Percentiles rank a stretch among this genome's conserved stretches.
Conservation (phyloP, 2,329 filamentous ascomycete genomes). For the Achaetomium macrosporum region DNA sequence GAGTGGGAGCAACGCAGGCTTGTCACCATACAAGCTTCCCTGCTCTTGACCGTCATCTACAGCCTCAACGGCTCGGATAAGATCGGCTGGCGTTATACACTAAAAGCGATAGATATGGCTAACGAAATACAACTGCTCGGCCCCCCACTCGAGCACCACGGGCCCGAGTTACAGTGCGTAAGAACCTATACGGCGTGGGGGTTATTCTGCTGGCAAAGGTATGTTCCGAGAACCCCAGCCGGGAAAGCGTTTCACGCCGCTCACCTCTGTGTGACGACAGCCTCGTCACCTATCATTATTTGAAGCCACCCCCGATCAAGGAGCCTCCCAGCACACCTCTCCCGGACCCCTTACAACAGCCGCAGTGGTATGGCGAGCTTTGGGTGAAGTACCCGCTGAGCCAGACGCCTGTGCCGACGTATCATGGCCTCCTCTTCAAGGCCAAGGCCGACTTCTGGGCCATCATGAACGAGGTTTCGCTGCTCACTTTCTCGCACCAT, state of each 20-base stretch:
- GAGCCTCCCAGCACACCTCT: slow-evolving; percentile 23
- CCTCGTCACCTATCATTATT: slow-evolving; percentile 24
- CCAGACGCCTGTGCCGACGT: slow-evolving; percentile 20
- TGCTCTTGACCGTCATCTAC: slow-evolving; percentile 28
- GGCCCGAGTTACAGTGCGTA: slow-evolving; percentile 21
- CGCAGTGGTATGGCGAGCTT: slow-evolving; percentile 29
- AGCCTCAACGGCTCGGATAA: slow-evolving; percentile 33
- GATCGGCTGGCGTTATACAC: slow-evolving; percentile 32
- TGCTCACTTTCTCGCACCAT: slow-evolving; percentile 19
- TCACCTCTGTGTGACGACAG: slow-evolving; percentile 12
- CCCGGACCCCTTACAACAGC: slow-evolving; percentile 26
- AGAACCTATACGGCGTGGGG: slow-evolving; percentile 32
- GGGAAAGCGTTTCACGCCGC: neutral
- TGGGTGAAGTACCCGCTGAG: slow-evolving; percentile 28
- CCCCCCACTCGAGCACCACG: slow-evolving; percentile 11
- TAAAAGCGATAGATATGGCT: slow-evolving; percentile 31
- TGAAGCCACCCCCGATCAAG: slow-evolving; percentile 23
- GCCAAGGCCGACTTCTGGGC: slow-evolving; percentile 27
- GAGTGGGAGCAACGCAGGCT: slow-evolving; percentile 26
- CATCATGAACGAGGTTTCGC: slow-evolving; percentile 26
- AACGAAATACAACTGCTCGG: slow-evolving; percentile 30
- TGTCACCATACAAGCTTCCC: slow-evolving; percentile 32
- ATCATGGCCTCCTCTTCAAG: slow-evolving; percentile 26
- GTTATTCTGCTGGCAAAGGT: slow-evolving; percentile 31
- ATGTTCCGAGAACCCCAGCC: slow-evolving; percentile 3